Evolutionary conservation across 2,329 filamentous ascomycete genomes (phyloP).

Genomic region (Eurotiales sp.): DNA sequence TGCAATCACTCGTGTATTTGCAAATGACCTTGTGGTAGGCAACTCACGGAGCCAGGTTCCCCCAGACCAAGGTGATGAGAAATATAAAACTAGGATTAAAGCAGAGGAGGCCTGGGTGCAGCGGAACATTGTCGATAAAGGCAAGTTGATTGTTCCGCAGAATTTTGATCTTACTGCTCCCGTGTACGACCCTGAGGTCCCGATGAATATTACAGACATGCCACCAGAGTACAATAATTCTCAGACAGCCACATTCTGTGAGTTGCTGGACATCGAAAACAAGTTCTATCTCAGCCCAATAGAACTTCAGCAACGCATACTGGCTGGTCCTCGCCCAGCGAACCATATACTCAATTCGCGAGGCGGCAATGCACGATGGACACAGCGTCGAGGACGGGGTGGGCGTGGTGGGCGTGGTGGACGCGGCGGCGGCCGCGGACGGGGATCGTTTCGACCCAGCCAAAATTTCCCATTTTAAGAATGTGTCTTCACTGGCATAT

Average conservation of each 20-base stretch:
- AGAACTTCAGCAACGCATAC: conserved; percentile 60
- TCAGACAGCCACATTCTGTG: conserved; percentile 79
- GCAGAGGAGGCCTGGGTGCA: conserved; percentile 75
- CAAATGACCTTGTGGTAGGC: conserved; percentile 61
- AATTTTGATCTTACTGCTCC: conserved; percentile 78
- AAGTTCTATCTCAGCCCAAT: conserved; percentile 69
- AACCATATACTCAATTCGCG: background rate
- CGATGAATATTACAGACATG: conserved; percentile 58
- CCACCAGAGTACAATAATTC: conserved; percentile 81
- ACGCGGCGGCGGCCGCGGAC: conserved; percentile 20
- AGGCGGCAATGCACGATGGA: background rate
- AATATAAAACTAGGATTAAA: conserved; percentile 66
- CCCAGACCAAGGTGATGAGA: conserved; percentile 62
- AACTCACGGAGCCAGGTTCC: conserved; percentile 53
- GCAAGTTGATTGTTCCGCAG: conserved; percentile 65
- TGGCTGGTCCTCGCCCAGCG: conserved; percentile 49
- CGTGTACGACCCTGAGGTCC: conserved; percentile 57
- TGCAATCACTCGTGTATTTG: conserved; percentile 82
- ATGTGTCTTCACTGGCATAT: background rate
- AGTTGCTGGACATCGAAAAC: conserved; percentile 72
- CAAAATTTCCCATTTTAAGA: background rate
- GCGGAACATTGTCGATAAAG: conserved; percentile 62
- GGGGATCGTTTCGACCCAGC: conserved; percentile 7
- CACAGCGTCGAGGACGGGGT: conserved; percentile 1
- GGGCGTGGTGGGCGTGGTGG: conserved; percentile 19